Evolutionary conservation across 1,139 yeast species (phyloP), one percentile per base, ranked within the genome.

Genomic region (Pichia sp.): DNA sequence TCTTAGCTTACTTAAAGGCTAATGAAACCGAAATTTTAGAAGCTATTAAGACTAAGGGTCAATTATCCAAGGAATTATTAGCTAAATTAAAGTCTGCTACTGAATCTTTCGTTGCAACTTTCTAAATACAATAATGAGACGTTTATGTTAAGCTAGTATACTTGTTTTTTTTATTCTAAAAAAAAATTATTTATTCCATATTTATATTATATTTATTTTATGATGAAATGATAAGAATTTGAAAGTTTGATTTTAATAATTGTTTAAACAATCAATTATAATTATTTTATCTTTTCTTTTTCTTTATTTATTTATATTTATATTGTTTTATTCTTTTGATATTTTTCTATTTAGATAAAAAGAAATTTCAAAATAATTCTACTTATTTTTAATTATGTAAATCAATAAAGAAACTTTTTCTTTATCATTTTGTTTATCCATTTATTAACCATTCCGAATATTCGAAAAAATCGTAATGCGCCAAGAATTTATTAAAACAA

Each of bases 71-170:
- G 69, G 96, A 88, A 63, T 72, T 76, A 65, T 78, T 93, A 70
- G 94, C 75, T 52, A 76, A 82, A 72, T 84, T 91, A 75, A 88
- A 82, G 80, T 58, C 81, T 64, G 91, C 87, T 62, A 85, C 97
- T 62, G 91, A 86, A 74, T 73, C 91, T 62, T 91, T 91, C 72
- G 80, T 81, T 66, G 85, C 94, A 65, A 78, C 95, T 65, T 87
- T 86, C 76, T 74, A 70, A 72, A 50, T 51, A 32, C 31, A 37
- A 16, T 44, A 31, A 45, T 44, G 41, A 42, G 39, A 35, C 39
- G 43, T 35, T 46, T 39, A 45, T 45, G 46, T 45, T 42, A 45
- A 45, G 40, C 39, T 43, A 40, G 46, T 41, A 35, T 28, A 36
- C 35, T 38, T 38, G 39, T 41, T 42, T 48, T 46, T 43, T 42